phyloP scores from a whole-genome alignment of 768 basidiomycete genomes.

The Pisolithus orientalis region DNA sequence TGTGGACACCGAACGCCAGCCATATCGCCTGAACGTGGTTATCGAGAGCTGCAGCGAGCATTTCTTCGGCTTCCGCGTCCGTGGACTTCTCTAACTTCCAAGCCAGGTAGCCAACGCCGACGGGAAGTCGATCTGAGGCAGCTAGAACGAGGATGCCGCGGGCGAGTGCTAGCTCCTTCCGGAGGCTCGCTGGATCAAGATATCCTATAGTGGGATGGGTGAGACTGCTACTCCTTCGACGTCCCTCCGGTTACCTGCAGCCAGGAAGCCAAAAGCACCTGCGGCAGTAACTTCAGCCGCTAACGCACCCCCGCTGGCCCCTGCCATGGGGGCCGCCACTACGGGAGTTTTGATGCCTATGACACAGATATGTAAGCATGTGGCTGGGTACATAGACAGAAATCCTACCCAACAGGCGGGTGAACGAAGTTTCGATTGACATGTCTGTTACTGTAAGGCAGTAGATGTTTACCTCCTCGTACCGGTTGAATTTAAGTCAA shows the following conservation, averaged over 20 bases:
- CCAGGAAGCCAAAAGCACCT: constrained; percentile 74
- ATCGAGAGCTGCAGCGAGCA: constrained; percentile 47
- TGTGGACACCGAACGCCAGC: constrained; percentile 63
- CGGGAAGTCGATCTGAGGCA: constrained; percentile 34
- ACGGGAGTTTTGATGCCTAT: constrained; percentile 55
- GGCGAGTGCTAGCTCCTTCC: constrained; percentile 47
- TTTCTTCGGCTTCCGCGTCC: constrained; percentile 28
- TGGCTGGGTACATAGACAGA: constrained; percentile 1
- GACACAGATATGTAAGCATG: neutral
- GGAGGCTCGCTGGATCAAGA: constrained; percentile 37
- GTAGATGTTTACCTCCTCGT: neutral
- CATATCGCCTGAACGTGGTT: constrained; percentile 60
- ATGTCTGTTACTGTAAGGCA: constrained; percentile 4
- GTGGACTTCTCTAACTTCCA: constrained; percentile 60
- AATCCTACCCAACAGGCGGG: constrained; percentile 43
- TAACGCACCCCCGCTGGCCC: constrained; percentile 54
- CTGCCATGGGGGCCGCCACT: constrained; percentile 65
- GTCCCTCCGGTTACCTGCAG: constrained; percentile 40
- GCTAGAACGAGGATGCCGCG: constrained; percentile 34
- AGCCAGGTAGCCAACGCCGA: constrained; percentile 71
- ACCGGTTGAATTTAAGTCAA: neutral
- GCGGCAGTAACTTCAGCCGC: constrained; percentile 57
- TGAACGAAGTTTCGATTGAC: constrained; percentile 35
- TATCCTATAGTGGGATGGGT: constrained; percentile 35
- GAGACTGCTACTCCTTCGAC: neutral